Evolutionary conservation across 768 basidiomycete species (phyloP).

Genomic region (Cystoderma amianthinum): DNA sequence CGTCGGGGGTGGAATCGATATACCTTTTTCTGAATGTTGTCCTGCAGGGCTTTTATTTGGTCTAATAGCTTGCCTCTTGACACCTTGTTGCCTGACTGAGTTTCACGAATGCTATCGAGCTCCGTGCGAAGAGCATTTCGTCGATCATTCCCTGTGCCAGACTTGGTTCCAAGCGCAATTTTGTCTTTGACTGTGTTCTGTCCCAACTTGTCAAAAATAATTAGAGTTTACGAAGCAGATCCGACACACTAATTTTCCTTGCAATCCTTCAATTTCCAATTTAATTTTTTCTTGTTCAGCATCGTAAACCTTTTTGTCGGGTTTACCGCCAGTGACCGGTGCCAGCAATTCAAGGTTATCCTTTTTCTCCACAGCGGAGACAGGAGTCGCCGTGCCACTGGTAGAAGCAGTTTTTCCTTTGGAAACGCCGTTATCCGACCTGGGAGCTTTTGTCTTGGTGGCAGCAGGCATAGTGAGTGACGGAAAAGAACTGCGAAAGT

Average conservation of each 20-base stretch:
- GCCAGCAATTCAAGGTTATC: constrained; percentile 34
- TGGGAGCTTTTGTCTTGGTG: constrained; percentile 47
- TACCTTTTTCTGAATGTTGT: constrained; percentile 79
- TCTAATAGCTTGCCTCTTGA: constrained; percentile 67
- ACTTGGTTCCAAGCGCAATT: constrained; percentile 56
- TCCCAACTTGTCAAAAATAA: constrained; percentile 7
- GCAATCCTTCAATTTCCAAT: constrained; percentile 76
- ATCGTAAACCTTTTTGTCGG: constrained; percentile 83
- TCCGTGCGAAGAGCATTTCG: constrained; percentile 70
- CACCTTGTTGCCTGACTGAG: constrained; percentile 73
- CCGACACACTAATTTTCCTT: constrained; percentile 68
- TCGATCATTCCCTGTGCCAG: constrained; percentile 63
- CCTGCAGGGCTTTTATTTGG: constrained; percentile 74
- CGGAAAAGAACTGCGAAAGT: constrained; percentile 11
- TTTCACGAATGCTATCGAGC: constrained; percentile 68
- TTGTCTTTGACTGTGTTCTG: constrained; percentile 73
- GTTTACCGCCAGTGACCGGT: constrained; percentile 44
- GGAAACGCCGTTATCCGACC: constrained; percentile 29
- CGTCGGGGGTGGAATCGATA: constrained; percentile 1
- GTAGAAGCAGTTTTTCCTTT: constrained; percentile 38
- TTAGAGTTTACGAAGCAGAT: constrained; percentile 4
- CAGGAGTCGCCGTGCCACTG: constrained; percentile 42
- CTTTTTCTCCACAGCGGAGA: constrained; percentile 32
- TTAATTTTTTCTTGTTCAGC: constrained; percentile 80
- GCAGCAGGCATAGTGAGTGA: constrained; percentile 33